phyloP scores from a whole-genome alignment of 306 rosid genomes.

The Alnus glutinosa region DNA sequence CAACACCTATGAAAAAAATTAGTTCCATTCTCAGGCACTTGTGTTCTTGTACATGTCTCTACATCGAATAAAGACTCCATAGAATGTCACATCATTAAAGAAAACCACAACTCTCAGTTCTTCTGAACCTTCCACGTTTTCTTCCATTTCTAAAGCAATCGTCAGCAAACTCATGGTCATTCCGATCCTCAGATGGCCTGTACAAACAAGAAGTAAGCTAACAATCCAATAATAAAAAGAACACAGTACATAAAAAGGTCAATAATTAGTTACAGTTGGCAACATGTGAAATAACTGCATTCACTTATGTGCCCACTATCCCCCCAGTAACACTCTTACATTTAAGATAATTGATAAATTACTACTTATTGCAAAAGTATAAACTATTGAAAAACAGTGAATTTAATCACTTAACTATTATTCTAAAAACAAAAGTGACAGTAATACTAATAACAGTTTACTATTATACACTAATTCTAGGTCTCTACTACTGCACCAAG shows the following conservation, averaged over 20 bases:
- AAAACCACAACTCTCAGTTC: conserved; percentile 16
- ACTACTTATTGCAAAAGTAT: too few relatives aligned
- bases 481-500: not conserved
- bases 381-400: too few relatives aligned
- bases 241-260: not conserved
- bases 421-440: not conserved
- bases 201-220: conserved; percentile 22
- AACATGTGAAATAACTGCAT: not conserved
- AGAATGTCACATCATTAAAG: conserved; percentile 16
- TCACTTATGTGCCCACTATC: not conserved
- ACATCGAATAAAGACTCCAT: conserved; percentile 22
- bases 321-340: not conserved
- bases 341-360: too few relatives aligned
- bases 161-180: conserved; percentile 31
- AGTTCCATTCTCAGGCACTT: not conserved
- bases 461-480: not conserved
- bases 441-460: not conserved
- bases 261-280: not conserved
- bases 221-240: not conserved
- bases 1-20: conserved; percentile 41
- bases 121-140: conserved; percentile 65
- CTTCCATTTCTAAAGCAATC: conserved; percentile 45
- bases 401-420: too few relatives aligned
- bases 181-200: conserved; percentile 51
- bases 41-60: not conserved